Base-by-base conservation (phyloP, 345 rosid species). In the Erysimum cheiranthoides region DNA sequence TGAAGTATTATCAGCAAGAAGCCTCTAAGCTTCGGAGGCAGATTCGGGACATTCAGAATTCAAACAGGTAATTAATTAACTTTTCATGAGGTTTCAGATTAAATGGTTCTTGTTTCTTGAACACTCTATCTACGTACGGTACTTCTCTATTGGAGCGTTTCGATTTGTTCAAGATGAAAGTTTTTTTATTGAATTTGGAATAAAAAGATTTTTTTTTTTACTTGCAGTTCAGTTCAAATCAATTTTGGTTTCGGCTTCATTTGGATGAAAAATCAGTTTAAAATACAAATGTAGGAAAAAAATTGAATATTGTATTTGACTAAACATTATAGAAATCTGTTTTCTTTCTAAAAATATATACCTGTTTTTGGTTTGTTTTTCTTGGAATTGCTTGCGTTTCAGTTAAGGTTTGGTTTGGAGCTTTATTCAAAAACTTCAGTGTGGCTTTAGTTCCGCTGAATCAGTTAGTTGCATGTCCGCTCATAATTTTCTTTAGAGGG, bases 1-100 rank as follows among this genome's bases (percentile, higher is more conserved):
- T 69, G 5, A 70, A 92, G 99, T 88, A 78, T 63, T 95, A 95
- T 82, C 97, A 95, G 81, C 92, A 95, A 84, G 97, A 95, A 87
- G 87, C 99, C 25, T 81, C 93, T 35, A 92, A 90, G 75, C 90
- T 95, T n/a, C 85, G 93, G 11, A 78, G 81, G 61, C 93, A 89
- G 78, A 95, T 95, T 69, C 84, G 88, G 4, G 92, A 86, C 47
- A 75, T 92, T 78, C 97, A 89, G 84, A 86, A 85, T 68, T 79
- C 84, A 18, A 92, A 92, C 85, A 86, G 96, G 99, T 71, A 18
- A 10, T n/a, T 42, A 11, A 2, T 18, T 68, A 13, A 52, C 9
- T 49, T 18, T 16, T 71, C 9, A 47, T 71, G 59, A 60, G 0
- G 38, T 10, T 62, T 38, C 52, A n/a, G 3, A 47, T 49, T n/a